phyloP scores from a whole-genome alignment of 352 stramenopile species.

The Thalassiosira allenii region DNA sequence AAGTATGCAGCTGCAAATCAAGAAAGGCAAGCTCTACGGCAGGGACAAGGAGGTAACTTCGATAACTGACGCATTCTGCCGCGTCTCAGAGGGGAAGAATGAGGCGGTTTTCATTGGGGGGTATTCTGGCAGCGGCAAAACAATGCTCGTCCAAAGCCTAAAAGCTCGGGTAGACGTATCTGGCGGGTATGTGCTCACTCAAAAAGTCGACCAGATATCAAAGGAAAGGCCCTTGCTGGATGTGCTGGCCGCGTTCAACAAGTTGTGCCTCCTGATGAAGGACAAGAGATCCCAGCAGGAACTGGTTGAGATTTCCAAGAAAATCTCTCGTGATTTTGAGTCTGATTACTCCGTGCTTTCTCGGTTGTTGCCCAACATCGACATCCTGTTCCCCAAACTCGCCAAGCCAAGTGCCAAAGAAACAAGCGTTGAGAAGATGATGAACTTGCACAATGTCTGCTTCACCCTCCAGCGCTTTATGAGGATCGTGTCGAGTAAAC shows the following conservation, averaged over 20 bases:
- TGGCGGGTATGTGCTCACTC: slow-evolving; percentile 12
- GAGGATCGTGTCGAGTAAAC: slow-evolving; percentile 54
- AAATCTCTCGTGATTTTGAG: slow-evolving; percentile 9
- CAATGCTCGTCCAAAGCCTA: slow-evolving; percentile 26
- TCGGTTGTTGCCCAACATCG: slow-evolving; percentile 10
- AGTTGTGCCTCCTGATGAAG: slow-evolving; percentile 19
- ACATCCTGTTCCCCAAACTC: neutral
- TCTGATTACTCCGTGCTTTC: slow-evolving; percentile 11
- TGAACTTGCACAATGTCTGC: slow-evolving; percentile 16
- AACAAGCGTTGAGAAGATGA: neutral
- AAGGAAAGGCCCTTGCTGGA: neutral
- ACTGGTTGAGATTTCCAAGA: slow-evolving; percentile 8
- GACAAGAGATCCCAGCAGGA: neutral
- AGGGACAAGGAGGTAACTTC: slow-evolving; percentile 12
- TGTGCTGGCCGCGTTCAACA: slow-evolving; percentile 40
- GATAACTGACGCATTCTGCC: slow-evolving; percentile 25
- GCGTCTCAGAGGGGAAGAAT: slow-evolving; percentile 11
- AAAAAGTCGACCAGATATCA: slow-evolving; percentile 43
- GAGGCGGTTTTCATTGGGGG: slow-evolving; percentile 45
- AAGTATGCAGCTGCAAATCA: neutral
- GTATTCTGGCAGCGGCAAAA: slow-evolving; percentile 55
- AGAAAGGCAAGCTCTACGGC: slow-evolving; percentile 14
- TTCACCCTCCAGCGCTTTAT: slow-evolving; percentile 45
- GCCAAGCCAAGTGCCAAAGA: neutral
- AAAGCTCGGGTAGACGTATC: neutral